Base-by-base conservation (phyloP, 208 protist genomes). In the Angomonas deanei region DNA sequence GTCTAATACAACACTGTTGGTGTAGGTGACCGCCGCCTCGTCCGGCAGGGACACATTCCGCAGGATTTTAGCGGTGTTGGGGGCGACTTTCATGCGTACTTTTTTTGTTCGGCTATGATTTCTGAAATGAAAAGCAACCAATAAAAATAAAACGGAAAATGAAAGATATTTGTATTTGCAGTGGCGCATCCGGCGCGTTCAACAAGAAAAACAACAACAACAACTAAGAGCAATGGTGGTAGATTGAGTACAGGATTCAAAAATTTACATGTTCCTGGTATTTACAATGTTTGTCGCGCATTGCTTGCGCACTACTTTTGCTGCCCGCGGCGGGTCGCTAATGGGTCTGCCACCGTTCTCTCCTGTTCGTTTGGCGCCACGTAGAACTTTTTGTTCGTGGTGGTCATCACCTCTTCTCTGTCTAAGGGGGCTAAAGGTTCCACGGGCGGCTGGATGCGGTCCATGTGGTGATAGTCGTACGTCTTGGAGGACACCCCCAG, bases 11-110 rank as follows among this genome's bases (percentile, higher is more conserved):
- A 83, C 86, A 8, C 89, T 82, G 42, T 92, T 80, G 36, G 82
- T 84, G 73, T 93, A 80, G 26, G 84, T 72, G 11, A 74, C 64
- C 36, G 73, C 69, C 24, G 91, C 88, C 66, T 97, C 92, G 67
- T 97, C 87, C 11, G 92, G 92, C 8, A 97, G 72, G 3, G 92
- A 87, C 30, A 97, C 80, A 42, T 82, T 91, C 33, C 83, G 70
- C 61, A 97, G 86, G 36, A 95, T 85, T 53, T 84, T 87, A 0
- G 84, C 80, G 6, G 91, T 96, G 77, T 88, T 93, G 19, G 82
- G 68, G 11, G 91, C 82, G 3, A 93, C 70, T 63, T 90, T 91
- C 91, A 96, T 96, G 15, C 13, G 61, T 56, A 56, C 33, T 61
- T 27, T 24, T 28, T 42, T 1, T 64, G 4, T 73, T 66, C 48